Evolutionary conservation across 75 land plant species (phyloP).

Genomic region (Azolla pinnata): DNA sequence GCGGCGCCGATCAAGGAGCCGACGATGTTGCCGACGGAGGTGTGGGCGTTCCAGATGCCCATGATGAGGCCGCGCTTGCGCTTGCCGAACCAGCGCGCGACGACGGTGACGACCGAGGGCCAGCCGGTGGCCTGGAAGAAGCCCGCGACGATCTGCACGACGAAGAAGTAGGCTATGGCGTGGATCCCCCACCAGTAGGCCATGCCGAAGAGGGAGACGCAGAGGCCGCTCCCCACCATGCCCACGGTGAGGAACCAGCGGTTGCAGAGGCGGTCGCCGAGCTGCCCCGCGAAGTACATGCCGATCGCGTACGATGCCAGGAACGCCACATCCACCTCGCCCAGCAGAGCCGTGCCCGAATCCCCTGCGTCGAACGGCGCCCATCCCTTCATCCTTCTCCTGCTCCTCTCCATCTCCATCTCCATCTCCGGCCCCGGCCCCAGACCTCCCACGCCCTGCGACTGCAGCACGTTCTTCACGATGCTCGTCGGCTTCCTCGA

Average conservation of each 20-base stretch:
- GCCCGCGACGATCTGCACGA: conserved; percentile 61
- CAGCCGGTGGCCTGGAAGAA: conserved; percentile 79
- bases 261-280: conserved; percentile 50
- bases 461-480: conserved; percentile 57
- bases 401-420: neutral
- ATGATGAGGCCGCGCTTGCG: conserved; percentile 55
- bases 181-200: conserved; percentile 58
- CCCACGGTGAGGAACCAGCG: conserved; percentile 45
- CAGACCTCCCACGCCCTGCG: conserved; percentile 13
- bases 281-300: conserved; percentile 69
- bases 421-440: neutral
- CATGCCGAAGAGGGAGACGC: conserved; percentile 57
- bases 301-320: conserved; percentile 59
- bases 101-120: conserved; percentile 74
- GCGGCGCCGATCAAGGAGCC: conserved; percentile 49
- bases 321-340: conserved; percentile 59
- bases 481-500: conserved; percentile 69
- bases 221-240: conserved; percentile 58
- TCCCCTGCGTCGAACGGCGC: conserved; percentile 45
- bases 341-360: conserved; percentile 45
- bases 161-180: conserved; percentile 35
- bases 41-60: conserved; percentile 74
- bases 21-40: conserved; percentile 53
- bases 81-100: conserved; percentile 76
- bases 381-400: conserved; percentile 34